Conservation (phyloP, 768 basidiomycete genomes). For the Termitomyces sp. region DNA sequence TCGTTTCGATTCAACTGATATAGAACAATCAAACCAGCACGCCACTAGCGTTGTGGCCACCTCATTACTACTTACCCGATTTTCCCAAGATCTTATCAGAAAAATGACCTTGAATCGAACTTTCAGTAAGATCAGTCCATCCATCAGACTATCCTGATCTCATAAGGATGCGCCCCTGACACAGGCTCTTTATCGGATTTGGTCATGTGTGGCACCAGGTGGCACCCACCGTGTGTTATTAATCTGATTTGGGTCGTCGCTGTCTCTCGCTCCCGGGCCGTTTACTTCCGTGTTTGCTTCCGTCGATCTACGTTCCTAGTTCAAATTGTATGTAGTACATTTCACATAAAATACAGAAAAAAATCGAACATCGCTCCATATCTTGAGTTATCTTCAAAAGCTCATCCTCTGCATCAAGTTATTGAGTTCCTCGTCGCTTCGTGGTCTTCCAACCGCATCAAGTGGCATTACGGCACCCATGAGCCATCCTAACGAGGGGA, state of each 20-base stretch:
- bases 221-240: not conserved
- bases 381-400: slow-evolving; percentile 8
- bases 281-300: slow-evolving; percentile 33
- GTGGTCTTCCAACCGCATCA: slow-evolving; percentile 23
- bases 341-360: not conserved
- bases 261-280: slow-evolving; percentile 12
- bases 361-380: not conserved
- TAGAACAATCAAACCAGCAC: not conserved
- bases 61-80: not conserved
- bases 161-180: not conserved
- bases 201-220: slow-evolving; percentile 10
- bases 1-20: not conserved
- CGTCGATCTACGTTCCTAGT: slow-evolving; percentile 15
- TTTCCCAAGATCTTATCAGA: not conserved
- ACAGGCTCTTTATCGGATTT: slow-evolving; percentile 6
- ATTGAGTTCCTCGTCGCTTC: slow-evolving; percentile 23
- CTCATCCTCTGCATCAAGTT: slow-evolving; percentile 26
- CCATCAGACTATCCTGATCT: not conserved
- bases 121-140: not conserved
- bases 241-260: not conserved
- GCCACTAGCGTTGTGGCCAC: not conserved
- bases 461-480: slow-evolving; percentile 40
- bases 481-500: slow-evolving; percentile 32
- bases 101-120: not conserved
- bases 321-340: not conserved